Base-by-base conservation (phyloP, 2,329 filamentous ascomycete genomes). In the Fusarium sp. region DNA sequence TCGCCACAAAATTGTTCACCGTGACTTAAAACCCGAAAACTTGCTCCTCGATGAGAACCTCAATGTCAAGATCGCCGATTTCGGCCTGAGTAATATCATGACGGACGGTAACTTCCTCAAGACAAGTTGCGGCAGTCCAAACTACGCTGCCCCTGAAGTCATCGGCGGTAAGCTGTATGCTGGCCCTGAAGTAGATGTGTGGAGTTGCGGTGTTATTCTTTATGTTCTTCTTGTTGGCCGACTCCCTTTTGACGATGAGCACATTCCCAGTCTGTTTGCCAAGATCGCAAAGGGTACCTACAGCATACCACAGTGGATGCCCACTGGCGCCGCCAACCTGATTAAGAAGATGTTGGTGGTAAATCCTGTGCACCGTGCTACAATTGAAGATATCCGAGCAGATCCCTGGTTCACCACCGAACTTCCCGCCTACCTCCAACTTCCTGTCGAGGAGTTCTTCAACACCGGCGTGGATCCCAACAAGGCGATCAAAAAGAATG, bases 41-140 rank as follows among this genome's bases (percentile, higher is more conserved):
- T 82, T 99, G 48, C 87, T 99, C 43, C 89, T 99, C 51, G 96
- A 99, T 80, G 93, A 96, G 70, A 91, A 96, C 62, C 90, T 97
- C 76, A 97, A 99, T 75, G 95, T 99, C 81, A 99, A 99, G 83
- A 99, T 99, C 82, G 96, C 96, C 74, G 96, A 99, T 81, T 99
- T 99, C 73, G 96, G 96, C 59, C 85, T 99, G 58, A 98, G 95
- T 83, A 99, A 99, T 78, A 99, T 99, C 81, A 99, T 99, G 96
- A 98, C 96, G 0, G 96, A 99, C 77, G 96, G 96, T 25, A 99
- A 99, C 78, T 99, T 99, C 77, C 87, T 99, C 75, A 98, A 97
- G 82, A 99, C 96, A 2, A 98, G 94, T 78, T 99, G 96, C 75
- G 96, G 96, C 53, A 98, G 95, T 76, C 96, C 96, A 41, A 99